Conservation (phyloP, 225 moss, liverwort and hornwort species). For the Sphagnum tenellum region DNA sequence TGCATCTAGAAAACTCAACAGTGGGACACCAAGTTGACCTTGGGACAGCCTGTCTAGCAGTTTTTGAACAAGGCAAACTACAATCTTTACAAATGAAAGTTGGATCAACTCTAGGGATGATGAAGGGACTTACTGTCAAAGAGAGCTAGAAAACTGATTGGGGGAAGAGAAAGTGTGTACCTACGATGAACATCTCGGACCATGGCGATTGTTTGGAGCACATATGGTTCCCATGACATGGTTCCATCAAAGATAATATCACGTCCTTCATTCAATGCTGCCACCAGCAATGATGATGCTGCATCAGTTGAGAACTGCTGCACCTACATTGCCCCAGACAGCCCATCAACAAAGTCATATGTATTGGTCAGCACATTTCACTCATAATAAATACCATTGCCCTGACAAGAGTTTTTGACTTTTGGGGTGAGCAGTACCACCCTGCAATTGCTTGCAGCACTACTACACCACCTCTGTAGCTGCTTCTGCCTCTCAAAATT, state of each 20-base stretch:
- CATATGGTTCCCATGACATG: slow-evolving; percentile 99
- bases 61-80: neutral
- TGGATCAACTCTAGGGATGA: neutral
- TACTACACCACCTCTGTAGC: too few species aligned
- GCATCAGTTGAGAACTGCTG: slow-evolving; percentile 80
- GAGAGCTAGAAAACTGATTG: neutral
- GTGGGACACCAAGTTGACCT: too few species aligned
- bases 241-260: slow-evolving; percentile 90
- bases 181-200: slow-evolving; percentile 76
- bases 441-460: too few species aligned
- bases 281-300: slow-evolving; percentile 76
- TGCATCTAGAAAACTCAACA: too few species aligned
- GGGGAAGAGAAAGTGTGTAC: neutral
- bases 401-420: too few species aligned
- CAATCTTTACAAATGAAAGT: too few species aligned
- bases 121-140: neutral
- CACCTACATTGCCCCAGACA: slow-evolving; percentile 38
- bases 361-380: too few species aligned
- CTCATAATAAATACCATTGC: too few species aligned
- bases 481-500: too few species aligned
- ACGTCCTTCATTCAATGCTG: slow-evolving; percentile 79
- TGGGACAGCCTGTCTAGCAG: neutral
- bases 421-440: too few species aligned
- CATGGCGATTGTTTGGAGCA: slow-evolving; percentile 80
- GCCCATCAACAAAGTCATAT: neutral